Conservation (phyloP, 257 asterid species). For the Sherardia arvensis region DNA sequence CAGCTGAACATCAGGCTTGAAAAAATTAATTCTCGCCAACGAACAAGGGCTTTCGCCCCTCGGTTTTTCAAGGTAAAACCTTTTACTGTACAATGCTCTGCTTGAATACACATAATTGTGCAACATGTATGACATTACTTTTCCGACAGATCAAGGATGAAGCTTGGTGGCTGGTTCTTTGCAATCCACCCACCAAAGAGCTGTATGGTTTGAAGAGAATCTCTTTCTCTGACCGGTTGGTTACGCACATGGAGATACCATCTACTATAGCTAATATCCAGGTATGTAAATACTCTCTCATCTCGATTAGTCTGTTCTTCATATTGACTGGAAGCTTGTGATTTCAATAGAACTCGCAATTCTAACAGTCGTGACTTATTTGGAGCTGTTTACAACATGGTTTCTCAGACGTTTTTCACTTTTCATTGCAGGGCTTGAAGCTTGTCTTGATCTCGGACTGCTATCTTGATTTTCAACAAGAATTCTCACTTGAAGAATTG, state of each 20-base stretch:
- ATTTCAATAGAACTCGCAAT: background rate
- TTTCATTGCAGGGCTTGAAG: conserved; percentile 55
- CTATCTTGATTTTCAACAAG: conserved; percentile 67
- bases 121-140: conserved; percentile 18
- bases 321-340: background rate
- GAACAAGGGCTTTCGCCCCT: conserved; percentile 67
- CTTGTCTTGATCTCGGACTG: conserved; percentile 73
- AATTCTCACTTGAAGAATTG: conserved; percentile 33
- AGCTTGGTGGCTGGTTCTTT: conserved; percentile 98
- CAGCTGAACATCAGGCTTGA: conserved; percentile 61
- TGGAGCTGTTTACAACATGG: no score
- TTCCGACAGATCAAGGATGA: conserved; percentile 74
- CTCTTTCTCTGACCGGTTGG: conserved; percentile 49
- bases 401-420: background rate
- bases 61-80: conserved; percentile 77
- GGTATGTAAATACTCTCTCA: conserved; percentile 28
- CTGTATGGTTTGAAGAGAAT: conserved; percentile 72
- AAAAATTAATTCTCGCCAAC: conserved; percentile 35
- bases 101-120: background rate
- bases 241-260: conserved; percentile 59
- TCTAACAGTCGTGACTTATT: background rate
- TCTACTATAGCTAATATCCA: conserved; percentile 36
- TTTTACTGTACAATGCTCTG: background rate
- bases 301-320: background rate
- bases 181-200: conserved; percentile 60